A percentile compares a stretch with the other conserved stretches of the same genome.
Conservation (phyloP, 1,284 basidiomycete genomes). For the Ganoderma lucidum region DNA sequence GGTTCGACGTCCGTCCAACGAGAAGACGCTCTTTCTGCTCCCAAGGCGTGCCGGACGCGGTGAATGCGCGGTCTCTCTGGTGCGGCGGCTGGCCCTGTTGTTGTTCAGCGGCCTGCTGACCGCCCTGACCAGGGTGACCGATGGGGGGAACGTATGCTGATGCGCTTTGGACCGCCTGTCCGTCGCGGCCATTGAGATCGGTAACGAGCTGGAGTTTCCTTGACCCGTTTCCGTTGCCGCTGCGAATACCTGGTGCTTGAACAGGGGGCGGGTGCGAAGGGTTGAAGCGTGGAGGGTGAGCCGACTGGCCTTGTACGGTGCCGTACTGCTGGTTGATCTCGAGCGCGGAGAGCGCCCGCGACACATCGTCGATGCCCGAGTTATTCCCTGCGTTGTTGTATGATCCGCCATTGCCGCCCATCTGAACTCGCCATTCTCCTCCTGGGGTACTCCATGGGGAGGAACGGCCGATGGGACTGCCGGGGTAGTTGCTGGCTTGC, state of each 20-base stretch:
- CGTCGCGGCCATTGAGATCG: conserved; percentile 70
- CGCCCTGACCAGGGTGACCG: conserved; percentile 49
- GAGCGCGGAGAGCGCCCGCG: conserved; percentile 72
- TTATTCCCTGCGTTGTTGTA: conserved; percentile 40
- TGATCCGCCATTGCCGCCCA: conserved; percentile 38
- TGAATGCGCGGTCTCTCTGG: conserved; percentile 50
- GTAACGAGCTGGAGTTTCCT: conserved; percentile 62
- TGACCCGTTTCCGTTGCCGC: conserved; percentile 45
- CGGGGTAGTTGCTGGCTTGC: conserved; percentile 56
- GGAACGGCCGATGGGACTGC: conserved; percentile 68
- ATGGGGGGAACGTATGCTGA: conserved; percentile 56
- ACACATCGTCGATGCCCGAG: conserved; percentile 73
- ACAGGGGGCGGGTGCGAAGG: conserved; percentile 57
- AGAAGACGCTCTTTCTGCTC: conserved; percentile 70
- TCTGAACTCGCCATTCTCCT: conserved; percentile 69
- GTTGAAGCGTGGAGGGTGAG: conserved; percentile 74
- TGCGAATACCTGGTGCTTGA: conserved; percentile 51
- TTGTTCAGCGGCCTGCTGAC: conserved; percentile 34
- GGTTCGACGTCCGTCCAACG: conserved; percentile 66
- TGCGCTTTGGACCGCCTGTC: conserved; percentile 52
- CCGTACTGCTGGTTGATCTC: conserved; percentile 58
- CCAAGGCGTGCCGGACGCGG: conserved; percentile 55
- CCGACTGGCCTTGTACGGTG: conserved; percentile 54
- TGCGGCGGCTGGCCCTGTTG: conserved; percentile 42
- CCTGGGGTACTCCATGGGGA: conserved; percentile 69